These are phyloP conservation scores for Fraxinus pennsylvanica DNA, from an alignment of 257 asterid species.

Conservation along the genomic window DNA sequence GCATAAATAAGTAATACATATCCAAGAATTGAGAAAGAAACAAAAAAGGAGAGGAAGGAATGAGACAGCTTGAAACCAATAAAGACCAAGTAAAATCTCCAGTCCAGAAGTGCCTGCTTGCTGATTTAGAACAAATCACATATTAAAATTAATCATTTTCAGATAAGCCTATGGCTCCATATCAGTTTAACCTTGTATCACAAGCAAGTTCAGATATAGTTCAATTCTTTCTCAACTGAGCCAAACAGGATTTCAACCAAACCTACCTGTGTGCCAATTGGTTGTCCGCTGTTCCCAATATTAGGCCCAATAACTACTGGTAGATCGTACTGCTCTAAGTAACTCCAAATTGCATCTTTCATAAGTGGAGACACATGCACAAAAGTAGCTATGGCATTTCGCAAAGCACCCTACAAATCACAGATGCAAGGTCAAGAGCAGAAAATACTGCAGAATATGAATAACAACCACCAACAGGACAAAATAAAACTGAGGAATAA, in stretches of 20 bases:
- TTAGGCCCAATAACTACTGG: constrained; percentile 87
- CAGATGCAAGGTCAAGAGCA: constrained; percentile 30
- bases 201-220: not conserved
- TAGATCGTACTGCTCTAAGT: constrained; percentile 90
- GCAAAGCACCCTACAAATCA: constrained; percentile 74
- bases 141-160: constrained; percentile 2
- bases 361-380: constrained; percentile 73
- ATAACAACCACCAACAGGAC: constrained; percentile 11
- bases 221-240: not conserved
- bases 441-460: constrained; percentile 21
- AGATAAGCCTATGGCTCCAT: not conserved
- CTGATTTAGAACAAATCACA: not conserved
- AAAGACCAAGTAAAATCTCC: constrained; percentile 5
- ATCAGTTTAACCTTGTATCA: not conserved
- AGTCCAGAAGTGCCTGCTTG: not conserved
- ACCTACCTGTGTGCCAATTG: constrained; percentile 75
- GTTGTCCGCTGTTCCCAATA: constrained; percentile 52
- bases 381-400: constrained; percentile 78
- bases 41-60: not conserved
- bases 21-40: constrained; percentile 2
- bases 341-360: constrained; percentile 90
- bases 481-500: constrained; percentile 15
- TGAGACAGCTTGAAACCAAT: not conserved
- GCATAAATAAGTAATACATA: not conserved
- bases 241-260: constrained; percentile 6